phyloP scores from a whole-genome alignment of 2,329 filamentous ascomycete species.

The Hymenoscyphus albidus region DNA sequence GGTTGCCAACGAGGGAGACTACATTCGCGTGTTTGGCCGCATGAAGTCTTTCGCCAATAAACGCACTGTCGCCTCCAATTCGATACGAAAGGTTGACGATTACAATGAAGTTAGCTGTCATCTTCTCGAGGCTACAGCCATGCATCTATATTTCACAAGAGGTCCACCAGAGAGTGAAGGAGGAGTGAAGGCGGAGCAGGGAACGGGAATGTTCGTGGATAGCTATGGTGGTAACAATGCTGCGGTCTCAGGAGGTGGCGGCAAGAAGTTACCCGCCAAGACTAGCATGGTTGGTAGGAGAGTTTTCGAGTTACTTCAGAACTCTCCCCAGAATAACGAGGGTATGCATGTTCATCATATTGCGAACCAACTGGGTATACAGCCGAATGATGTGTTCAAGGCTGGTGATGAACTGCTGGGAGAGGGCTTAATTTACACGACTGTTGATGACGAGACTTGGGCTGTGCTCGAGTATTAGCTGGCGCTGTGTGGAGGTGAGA shows the following conservation, averaged over 20 bases:
- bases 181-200: slow-evolving; percentile 37
- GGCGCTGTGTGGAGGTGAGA: neutral
- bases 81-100: slow-evolving; percentile 75
- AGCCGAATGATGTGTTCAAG: slow-evolving; percentile 64
- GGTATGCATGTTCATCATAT: slow-evolving; percentile 80
- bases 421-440: slow-evolving; percentile 78
- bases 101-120: slow-evolving; percentile 94
- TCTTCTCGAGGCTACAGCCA: slow-evolving; percentile 81
- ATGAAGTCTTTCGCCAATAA: slow-evolving; percentile 83
- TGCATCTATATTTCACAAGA: slow-evolving; percentile 78
- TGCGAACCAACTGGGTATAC: slow-evolving; percentile 60
- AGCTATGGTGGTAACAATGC: slow-evolving; percentile 36
- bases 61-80: slow-evolving; percentile 73
- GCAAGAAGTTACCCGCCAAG: slow-evolving; percentile 36
- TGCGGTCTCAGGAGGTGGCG: slow-evolving; percentile 26
- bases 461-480: slow-evolving; percentile 67
- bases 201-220: slow-evolving; percentile 36
- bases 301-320: slow-evolving; percentile 68
- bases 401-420: slow-evolving; percentile 78
- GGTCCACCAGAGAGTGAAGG: slow-evolving; percentile 49
- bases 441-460: slow-evolving; percentile 90
- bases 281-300: slow-evolving; percentile 57
- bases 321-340: slow-evolving; percentile 69
- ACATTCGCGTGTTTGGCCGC: slow-evolving; percentile 81
- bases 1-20: slow-evolving; percentile 64